phyloP scores from a whole-genome alignment of 2,329 filamentous ascomycete genomes.

The Periconia macrospinosa region DNA sequence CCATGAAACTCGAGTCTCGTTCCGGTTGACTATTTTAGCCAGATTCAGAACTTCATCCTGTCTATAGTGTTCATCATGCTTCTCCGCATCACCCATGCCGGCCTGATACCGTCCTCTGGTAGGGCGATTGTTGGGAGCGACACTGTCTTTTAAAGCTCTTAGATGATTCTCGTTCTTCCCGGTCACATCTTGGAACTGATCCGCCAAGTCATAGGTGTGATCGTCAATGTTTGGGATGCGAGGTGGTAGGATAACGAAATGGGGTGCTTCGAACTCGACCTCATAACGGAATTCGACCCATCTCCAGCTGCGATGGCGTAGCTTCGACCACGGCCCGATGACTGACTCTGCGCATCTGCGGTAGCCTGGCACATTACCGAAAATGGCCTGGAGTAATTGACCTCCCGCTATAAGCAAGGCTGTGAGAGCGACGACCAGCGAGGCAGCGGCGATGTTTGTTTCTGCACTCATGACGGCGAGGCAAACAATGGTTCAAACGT shows the following conservation, averaged over 20 bases:
- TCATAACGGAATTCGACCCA: not conserved
- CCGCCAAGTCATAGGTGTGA: not conserved
- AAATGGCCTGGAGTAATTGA: not conserved
- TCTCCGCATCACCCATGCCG: too few species aligned
- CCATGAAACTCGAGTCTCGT: too few species aligned
- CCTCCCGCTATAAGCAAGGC: not conserved
- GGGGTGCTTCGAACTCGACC: not conserved
- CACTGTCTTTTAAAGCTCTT: too few species aligned
- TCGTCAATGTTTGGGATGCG: too few species aligned
- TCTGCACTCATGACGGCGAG: not conserved
- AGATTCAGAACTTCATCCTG: too few species aligned
- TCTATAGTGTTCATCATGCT: too few species aligned
- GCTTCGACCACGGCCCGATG: not conserved
- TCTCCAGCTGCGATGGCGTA: not conserved
- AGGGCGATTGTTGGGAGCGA: too few species aligned
- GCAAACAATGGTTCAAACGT: too few species aligned
- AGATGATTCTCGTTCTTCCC: too few species aligned
- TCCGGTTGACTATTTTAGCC: too few species aligned
- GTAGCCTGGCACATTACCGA: not conserved
- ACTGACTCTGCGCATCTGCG: not conserved
- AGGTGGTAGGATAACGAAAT: not conserved
- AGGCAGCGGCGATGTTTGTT: not conserved
- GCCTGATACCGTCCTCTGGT: too few species aligned
- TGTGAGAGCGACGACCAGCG: not conserved
- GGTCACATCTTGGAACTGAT: not conserved